phyloP scores from a whole-genome alignment of 176 grass and related monocot genomes.

The Aegilops tauschii region DNA sequence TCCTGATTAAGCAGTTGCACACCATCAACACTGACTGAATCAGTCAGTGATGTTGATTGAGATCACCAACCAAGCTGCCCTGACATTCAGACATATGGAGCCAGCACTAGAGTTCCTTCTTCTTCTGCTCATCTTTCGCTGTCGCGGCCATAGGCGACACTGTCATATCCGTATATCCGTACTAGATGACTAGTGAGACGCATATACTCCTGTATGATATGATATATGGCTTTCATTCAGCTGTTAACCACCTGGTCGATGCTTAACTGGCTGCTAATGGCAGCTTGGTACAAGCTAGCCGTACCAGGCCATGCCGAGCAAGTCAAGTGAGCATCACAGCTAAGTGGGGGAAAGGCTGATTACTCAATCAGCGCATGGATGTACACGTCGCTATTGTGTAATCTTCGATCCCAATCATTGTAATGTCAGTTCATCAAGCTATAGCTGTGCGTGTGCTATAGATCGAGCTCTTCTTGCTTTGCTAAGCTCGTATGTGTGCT shows the following conservation, averaged over 20 bases:
- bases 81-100: slow-evolving; percentile 27
- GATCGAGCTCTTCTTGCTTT: background rate
- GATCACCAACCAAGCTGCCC: slow-evolving; percentile 16
- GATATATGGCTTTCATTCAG: background rate
- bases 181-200: background rate
- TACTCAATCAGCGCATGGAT: background rate
- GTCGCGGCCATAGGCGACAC: background rate
- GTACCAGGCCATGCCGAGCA: background rate
- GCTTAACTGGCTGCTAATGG: background rate
- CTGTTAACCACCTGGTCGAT: slow-evolving; percentile 5
- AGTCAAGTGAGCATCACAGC: background rate
- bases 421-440: background rate
- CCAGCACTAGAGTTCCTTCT: background rate
- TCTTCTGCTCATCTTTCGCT: background rate
- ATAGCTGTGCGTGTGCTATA: background rate
- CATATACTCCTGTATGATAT: background rate
- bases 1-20: background rate
- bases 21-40: background rate
- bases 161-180: slow-evolving; percentile 12
- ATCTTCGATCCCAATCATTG: slow-evolving; percentile 25
- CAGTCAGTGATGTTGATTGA: slow-evolving; percentile 22
- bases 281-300: slow-evolving; percentile 12
- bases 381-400: background rate
- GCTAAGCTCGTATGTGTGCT: background rate
- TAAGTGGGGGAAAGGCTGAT: background rate